Base-by-base conservation (phyloP, 192 early-diverging fungal species). In the Coemansia aciculifera region DNA sequence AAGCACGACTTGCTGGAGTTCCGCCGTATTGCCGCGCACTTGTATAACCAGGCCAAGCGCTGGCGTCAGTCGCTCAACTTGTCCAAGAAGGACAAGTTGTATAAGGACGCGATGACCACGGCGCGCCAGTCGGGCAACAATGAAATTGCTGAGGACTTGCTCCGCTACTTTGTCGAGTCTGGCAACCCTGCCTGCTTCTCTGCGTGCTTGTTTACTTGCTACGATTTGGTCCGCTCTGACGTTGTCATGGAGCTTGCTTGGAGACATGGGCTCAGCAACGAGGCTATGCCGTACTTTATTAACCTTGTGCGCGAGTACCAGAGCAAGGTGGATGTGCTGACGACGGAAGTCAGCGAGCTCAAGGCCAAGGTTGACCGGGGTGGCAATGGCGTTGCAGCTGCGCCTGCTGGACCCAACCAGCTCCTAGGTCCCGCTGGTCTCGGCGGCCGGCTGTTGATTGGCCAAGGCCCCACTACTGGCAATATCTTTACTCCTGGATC, bases 31-130 rank as follows among this genome's bases (percentile, higher is more conserved):
- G 91, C 96, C 9, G 93, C 98, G 5, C 94, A 95, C 67, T 81
- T 99, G 37, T 98, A 95, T 89, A 96, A 95, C 86, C 91, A 87
- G 74, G 96, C 96, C 86, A 94, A 94, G 83, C 91, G 94, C 66
- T 99, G 96, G 96, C 85, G 88, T 72, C 93, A 99, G 75, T 96
- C 95, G 27, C 91, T 99, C 74, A 86, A 89, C 12, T 81, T 99
- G 43, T 98, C 95, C 19, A 98, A 99, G 87, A 91, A 97, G 84
- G 96, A 99, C 81, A 87, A 93, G 67, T 88, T 98, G 40, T 99
- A 90, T 86, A 96, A 98, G 86, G 98, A 99, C 71, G 96, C 96
- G 1, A 99, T 99, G 93, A 95, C 96, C 63, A 98, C 98, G 6
- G 98, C 95, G 8, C 92, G 92, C n/a, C 90, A 91, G 64, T 96